Conservation (phyloP, 768 basidiomycete species). For the Aureoboletus auriporus region DNA sequence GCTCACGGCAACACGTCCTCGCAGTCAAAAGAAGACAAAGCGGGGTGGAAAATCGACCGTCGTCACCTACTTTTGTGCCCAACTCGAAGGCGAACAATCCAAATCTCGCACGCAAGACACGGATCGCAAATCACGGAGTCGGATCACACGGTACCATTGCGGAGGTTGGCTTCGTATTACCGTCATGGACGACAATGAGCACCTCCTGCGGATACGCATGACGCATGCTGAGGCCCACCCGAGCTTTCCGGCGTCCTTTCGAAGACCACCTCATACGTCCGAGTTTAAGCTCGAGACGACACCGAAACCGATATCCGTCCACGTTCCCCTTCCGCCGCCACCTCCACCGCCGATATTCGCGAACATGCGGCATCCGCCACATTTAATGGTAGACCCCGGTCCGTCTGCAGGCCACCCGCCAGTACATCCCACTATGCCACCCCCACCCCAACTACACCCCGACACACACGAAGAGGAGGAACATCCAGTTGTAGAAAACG, state of each 20-base stretch:
- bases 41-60: conserved; percentile 33
- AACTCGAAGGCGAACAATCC: conserved; percentile 32
- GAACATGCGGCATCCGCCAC: conserved; percentile 19
- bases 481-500: conserved; percentile 8
- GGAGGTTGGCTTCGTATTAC: conserved; percentile 34
- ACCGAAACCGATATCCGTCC: conserved; percentile 20
- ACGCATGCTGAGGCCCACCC: conserved; percentile 33
- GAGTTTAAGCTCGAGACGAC: conserved; percentile 31
- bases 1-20: not conserved
- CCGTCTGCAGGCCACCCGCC: conserved; percentile 10
- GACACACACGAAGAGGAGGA: conserved; percentile 17
- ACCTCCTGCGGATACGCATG: conserved; percentile 33
- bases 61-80: conserved; percentile 33
- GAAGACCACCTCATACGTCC: conserved; percentile 29
- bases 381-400: conserved; percentile 18
- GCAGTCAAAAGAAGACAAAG: conserved; percentile 33
- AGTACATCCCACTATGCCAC: conserved; percentile 7
- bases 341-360: conserved; percentile 21
- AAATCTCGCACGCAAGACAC: conserved; percentile 31
- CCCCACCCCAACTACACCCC: conserved; percentile 6
- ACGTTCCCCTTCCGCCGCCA: conserved; percentile 2
- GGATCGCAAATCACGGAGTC: conserved; percentile 32
- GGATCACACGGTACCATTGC: conserved; percentile 32
- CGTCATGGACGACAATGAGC: conserved; percentile 34
- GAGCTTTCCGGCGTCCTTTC: conserved; percentile 30